Percentiles rank a stretch among this genome's conserved stretches.
Conservation (phyloP, 2,329 filamentous ascomycete genomes). For the Fusarium verrucosum region DNA sequence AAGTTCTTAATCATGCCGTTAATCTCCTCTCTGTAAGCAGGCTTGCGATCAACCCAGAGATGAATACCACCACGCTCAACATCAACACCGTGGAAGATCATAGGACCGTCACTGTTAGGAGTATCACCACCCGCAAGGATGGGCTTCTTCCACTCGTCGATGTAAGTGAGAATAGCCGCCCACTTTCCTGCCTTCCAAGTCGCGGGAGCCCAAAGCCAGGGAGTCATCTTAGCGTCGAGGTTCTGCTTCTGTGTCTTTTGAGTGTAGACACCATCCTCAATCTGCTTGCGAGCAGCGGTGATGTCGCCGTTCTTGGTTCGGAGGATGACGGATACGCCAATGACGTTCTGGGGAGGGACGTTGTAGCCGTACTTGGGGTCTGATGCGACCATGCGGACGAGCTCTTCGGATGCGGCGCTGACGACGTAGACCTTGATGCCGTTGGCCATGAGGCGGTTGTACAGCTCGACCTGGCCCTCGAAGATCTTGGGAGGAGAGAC, state of each 20-base stretch:
- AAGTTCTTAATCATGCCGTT: constrained; percentile 51
- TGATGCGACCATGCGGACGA: constrained; percentile 57
- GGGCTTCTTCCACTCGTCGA: constrained; percentile 55
- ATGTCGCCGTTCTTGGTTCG: constrained; percentile 45
- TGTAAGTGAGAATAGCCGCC: constrained; percentile 55
- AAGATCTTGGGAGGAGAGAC: constrained; percentile 52
- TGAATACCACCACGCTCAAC: constrained; percentile 53
- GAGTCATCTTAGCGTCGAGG: constrained; percentile 52
- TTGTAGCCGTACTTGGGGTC: constrained; percentile 58
- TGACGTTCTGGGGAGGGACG: constrained; percentile 55
- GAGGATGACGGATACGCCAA: constrained; percentile 54
- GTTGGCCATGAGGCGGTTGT: constrained; percentile 54
- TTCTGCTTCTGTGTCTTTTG: constrained; percentile 45
- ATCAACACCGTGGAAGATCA: constrained; percentile 57
- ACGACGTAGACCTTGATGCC: constrained; percentile 57
- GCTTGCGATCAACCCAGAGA: constrained; percentile 54
- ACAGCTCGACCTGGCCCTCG: constrained; percentile 54
- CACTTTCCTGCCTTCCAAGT: constrained; percentile 57
- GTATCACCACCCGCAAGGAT: constrained; percentile 56
- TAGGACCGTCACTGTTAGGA: constrained; percentile 54
- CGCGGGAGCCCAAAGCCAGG: constrained; percentile 55
- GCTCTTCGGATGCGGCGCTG: constrained; percentile 54
- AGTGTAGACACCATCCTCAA: constrained; percentile 50
- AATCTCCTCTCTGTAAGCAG: constrained; percentile 49
- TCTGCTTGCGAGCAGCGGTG: constrained; percentile 53